Evolutionary conservation across 176 grass and related monocot genomes (phyloP), one percentile per base, ranked within the genome.

Genomic region (Dendrocalamus sinicus): DNA sequence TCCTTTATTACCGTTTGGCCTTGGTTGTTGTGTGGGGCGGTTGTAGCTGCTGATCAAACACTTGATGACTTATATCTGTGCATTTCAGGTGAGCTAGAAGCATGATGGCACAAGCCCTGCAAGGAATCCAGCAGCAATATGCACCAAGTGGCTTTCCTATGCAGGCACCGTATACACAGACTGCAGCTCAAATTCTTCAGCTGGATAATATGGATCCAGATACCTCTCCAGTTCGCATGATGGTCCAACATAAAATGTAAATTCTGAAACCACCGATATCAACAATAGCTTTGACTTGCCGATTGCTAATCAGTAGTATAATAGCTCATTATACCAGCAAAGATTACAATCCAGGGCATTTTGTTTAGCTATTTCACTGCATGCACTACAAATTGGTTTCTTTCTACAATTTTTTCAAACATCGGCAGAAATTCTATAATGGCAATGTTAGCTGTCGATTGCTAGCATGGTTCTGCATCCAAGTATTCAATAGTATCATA

Each of bases 41-140:
- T 44, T 72, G 57, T 45, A 60, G 67, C 59, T 67, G 22, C 59
- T 40, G 45, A 84, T 17, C 9, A 20, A 39, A 13, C 19, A 19
- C 72, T 22, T 43, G 0, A 70, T 72, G 54, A 11, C 39, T 77
- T 28, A 39, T 50, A 17, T 73, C 23, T 60, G 9, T 67, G 79
- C 16, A 51, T 87, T 73, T 79, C 75, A 84, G 81, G 85, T 84
- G 70, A 68, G 70, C 0, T 37, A 70, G 51, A 68, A 63, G 60
- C 75, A 91, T 91, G 75, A 87, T 87, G 89, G 52, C 84, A 59
- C 79, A 83, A 45, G 48, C 67, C 67, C 14, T 90, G 9, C 85
- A 87, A 83, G 85, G 89, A 17, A 80, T 61, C 53, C 68, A 85
- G 23, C 83, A 77, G 75, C 80, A 30, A 53, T 37, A 87, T 75